phyloP scores from a whole-genome alignment of 164 flowering plant species.

The Dillenia suffruticosa region DNA sequence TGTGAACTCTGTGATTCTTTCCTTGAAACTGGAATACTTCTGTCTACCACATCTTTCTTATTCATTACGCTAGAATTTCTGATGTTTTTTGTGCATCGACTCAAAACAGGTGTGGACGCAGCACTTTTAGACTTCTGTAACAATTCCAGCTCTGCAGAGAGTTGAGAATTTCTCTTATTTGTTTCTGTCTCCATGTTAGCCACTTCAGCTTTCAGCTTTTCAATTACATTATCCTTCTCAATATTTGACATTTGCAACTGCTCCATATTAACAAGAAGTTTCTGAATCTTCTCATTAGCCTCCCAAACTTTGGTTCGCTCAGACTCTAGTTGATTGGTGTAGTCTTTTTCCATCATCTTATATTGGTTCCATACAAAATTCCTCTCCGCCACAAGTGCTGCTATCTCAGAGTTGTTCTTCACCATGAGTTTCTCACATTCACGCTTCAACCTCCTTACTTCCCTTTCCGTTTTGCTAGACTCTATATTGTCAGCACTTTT shows the following conservation, averaged over 20 bases:
- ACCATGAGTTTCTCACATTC: constrained; percentile 44
- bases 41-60: constrained; percentile 10
- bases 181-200: constrained; percentile 41
- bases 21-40: constrained; percentile 16
- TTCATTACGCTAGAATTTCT: constrained; percentile 7
- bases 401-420: constrained; percentile 49
- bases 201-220: constrained; percentile 33
- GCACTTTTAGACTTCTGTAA: constrained; percentile 29
- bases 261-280: constrained; percentile 44
- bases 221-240: constrained; percentile 53
- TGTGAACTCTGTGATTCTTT: constrained; percentile 29
- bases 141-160: constrained; percentile 42
- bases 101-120: constrained; percentile 38
- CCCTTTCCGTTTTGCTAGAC: constrained; percentile 22
- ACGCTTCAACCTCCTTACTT: constrained; percentile 43
- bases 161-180: constrained; percentile 30
- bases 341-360: constrained; percentile 48
- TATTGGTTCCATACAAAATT: constrained; percentile 77
- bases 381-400: constrained; percentile 64
- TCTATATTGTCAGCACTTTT: constrained; percentile 6
- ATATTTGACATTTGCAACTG: constrained; percentile 39
- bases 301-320: constrained; percentile 37
- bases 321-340: constrained; percentile 30
- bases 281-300: constrained; percentile 47
- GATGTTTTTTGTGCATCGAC: constrained; percentile 24